These are phyloP conservation scores for bread wheat (Triticum aestivum) DNA, from an alignment of 176 grass and related monocot genomes.

Conservation along the genomic window DNA sequence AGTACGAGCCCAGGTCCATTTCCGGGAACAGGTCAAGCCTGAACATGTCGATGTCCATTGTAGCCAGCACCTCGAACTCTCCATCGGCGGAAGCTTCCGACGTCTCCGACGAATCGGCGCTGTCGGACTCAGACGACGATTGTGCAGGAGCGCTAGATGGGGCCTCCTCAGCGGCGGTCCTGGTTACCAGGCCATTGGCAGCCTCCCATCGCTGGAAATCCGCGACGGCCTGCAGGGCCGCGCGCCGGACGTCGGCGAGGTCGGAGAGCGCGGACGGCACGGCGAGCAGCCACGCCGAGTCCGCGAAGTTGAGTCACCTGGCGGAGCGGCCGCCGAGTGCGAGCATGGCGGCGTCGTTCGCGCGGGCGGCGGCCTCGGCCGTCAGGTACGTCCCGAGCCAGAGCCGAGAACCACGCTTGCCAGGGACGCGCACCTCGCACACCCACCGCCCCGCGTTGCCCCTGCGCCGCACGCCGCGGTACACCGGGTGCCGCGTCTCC, in stretches of 20 bases:
- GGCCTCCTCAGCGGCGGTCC: not conserved
- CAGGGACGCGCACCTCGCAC: conserved; percentile 73
- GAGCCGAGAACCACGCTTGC: conserved; percentile 49
- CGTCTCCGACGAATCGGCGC: not conserved
- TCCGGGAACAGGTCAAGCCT: conserved; percentile 27
- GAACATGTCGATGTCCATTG: conserved; percentile 5
- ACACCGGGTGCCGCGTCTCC: conserved; percentile 82
- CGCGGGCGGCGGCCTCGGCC: conserved; percentile 61
- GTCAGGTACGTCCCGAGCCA: conserved; percentile 76
- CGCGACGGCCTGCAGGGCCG: conserved; percentile 37
- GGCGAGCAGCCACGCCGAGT: conserved; percentile 54
- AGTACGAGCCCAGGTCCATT: conserved; percentile 40
- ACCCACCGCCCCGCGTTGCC: conserved; percentile 57
- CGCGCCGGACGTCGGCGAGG: conserved; percentile 37
- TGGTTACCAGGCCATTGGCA: not conserved
- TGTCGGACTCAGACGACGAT: not conserved
- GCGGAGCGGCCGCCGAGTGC: conserved; percentile 26
- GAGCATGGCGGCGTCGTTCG: conserved; percentile 63
- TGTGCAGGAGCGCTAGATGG: not conserved
- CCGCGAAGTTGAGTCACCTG: conserved; percentile 54
- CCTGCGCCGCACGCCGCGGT: conserved; percentile 60
- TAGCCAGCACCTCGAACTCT: not conserved
- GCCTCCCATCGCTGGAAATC: conserved; percentile 21
- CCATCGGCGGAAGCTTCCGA: not conserved
- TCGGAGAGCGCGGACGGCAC: conserved; percentile 27